Evolutionary conservation across 2,329 filamentous ascomycete species (phyloP).

Genomic region (Pseudogymnoascus pannorum): DNA sequence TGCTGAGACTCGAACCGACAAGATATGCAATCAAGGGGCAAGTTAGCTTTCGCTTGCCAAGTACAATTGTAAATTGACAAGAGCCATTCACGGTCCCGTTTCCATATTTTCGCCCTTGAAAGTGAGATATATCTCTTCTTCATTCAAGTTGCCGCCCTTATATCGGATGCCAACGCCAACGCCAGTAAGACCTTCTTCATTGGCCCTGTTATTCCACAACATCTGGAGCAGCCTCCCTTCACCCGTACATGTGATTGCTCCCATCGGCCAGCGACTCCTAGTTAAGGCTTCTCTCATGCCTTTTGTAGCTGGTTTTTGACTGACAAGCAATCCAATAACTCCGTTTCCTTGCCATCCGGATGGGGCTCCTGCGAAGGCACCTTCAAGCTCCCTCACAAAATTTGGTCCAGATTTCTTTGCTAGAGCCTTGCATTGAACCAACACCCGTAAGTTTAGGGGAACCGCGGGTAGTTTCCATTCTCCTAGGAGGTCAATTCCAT

Average conservation of each 20-base stretch:
- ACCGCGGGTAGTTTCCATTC: conserved; percentile 54
- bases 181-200: conserved; percentile 54
- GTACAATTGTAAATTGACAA: background rate
- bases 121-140: conserved; percentile 42
- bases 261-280: conserved; percentile 62
- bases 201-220: conserved; percentile 63
- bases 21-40: background rate
- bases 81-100: background rate
- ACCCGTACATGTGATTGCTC: conserved; percentile 55
- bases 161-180: conserved; percentile 45
- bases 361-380: conserved; percentile 67
- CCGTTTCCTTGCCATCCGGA: conserved; percentile 59
- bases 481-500: conserved; percentile 68
- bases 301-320: conserved; percentile 63
- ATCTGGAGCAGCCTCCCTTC: conserved; percentile 58
- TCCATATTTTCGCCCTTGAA: conserved; percentile 37
- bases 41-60: background rate
- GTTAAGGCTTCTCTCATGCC: conserved; percentile 69
- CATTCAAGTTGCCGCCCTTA: conserved; percentile 22
- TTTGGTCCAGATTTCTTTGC: conserved; percentile 43
- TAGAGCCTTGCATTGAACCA: conserved; percentile 65
- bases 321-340: conserved; percentile 65
- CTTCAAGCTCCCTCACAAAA: conserved; percentile 68
- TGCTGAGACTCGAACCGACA: background rate
- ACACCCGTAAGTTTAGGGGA: conserved; percentile 33